A percentile compares a stretch with the other conserved stretches of the same genome.
These are phyloP conservation scores for Diaporthe sp. DNA, from an alignment of 2,329 filamentous ascomycete species.

Conservation along the genomic window DNA sequence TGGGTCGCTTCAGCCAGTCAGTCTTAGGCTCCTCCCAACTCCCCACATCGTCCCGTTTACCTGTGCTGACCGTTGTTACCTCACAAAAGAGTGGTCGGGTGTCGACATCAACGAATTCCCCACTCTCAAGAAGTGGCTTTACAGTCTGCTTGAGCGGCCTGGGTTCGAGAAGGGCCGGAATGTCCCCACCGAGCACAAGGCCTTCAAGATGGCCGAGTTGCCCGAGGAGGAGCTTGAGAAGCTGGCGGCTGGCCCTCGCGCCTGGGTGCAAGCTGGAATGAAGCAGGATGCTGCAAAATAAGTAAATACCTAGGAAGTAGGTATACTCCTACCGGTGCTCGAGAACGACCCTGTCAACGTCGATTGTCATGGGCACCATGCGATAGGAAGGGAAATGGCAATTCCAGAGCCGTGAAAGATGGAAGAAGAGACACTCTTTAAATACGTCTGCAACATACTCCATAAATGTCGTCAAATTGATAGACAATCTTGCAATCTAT, in stretches of 20 bases:
- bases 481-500: neutral
- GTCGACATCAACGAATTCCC: conserved; percentile 83
- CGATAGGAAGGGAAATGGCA: neutral
- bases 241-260: conserved; percentile 58
- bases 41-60: neutral
- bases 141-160: conserved; percentile 75
- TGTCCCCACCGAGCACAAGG: conserved; percentile 73
- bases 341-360: neutral
- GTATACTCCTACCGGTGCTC: no score
- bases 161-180: conserved; percentile 80
- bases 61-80: neutral
- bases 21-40: conserved; percentile 43
- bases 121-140: conserved; percentile 80
- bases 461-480: neutral
- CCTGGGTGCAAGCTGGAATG: conserved; percentile 76
- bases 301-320: neutral
- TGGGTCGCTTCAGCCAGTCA: conserved; percentile 74
- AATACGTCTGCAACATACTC: neutral
- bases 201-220: conserved; percentile 55
- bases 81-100: conserved; percentile 68
- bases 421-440: neutral
- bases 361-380: neutral
- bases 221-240: conserved; percentile 63
- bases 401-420: no score
- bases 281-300: conserved; percentile 66